Percentiles rank a stretch among this genome's conserved stretches.
Evolutionary conservation across 129 eudicot species (phyloP).

Genomic region (Smallanthus sonchifolius): DNA sequence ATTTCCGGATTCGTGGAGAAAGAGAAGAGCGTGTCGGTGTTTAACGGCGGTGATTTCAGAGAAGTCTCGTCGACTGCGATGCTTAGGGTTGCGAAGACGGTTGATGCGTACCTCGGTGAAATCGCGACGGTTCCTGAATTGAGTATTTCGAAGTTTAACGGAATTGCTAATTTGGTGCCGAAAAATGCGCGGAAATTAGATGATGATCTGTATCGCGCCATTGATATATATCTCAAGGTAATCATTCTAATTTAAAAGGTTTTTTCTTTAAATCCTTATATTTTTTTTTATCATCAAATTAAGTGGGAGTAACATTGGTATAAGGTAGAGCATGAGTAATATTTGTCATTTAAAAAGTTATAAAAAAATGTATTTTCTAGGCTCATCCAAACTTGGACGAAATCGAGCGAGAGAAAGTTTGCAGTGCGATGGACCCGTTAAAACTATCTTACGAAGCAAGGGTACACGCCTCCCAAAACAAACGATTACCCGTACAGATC

Average conservation of each 20-base stretch:
- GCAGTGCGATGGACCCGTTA: conserved; percentile 85
- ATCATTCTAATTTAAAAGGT: not conserved
- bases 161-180: conserved; percentile 81
- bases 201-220: conserved; percentile 95
- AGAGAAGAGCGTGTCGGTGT: conserved; percentile 88
- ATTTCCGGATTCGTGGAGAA: conserved; percentile 77
- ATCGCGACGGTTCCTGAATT: conserved; percentile 64
- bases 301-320: no score
- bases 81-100: conserved; percentile 84
- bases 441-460: conserved; percentile 90
- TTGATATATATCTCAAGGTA: conserved; percentile 90
- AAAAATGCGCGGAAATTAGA: conserved; percentile 73
- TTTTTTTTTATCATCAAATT: no score
- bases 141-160: conserved; percentile 81
- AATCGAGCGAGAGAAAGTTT: conserved; percentile 91
- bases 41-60: conserved; percentile 74
- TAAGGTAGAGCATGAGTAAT: no score
- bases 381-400: conserved; percentile 93
- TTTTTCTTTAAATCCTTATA: no score
- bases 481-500: conserved; percentile 83
- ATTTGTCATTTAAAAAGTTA: no score
- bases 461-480: conserved; percentile 95
- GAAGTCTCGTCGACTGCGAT: conserved; percentile 68
- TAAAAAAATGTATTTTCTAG: no score
- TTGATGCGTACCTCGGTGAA: conserved; percentile 90